phyloP scores from a whole-genome alignment of 2,329 filamentous ascomycete genomes.

The Ophiostoma fasciatum region DNA sequence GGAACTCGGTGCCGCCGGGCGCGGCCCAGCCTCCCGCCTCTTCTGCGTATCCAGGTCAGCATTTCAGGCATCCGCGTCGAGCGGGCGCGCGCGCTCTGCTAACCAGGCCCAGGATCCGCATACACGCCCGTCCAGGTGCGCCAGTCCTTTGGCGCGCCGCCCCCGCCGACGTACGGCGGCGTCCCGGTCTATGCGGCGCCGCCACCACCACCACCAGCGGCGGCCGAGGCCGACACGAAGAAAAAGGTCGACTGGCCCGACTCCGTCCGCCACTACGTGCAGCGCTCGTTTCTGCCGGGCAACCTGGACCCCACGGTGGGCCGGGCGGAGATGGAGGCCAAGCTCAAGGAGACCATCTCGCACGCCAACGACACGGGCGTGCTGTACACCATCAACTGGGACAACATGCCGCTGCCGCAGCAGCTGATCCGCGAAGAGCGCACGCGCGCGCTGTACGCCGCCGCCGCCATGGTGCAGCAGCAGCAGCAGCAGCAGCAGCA shows the following conservation, averaged over 20 bases:
- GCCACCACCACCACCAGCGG: slow-evolving; percentile 5
- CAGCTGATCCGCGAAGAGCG: slow-evolving; percentile 63
- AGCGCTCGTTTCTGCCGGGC: slow-evolving; percentile 67
- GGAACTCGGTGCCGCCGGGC: slow-evolving; percentile 5
- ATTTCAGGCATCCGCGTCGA: too few relatives aligned
- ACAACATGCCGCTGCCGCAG: slow-evolving; percentile 69
- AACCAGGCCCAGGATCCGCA: slow-evolving; percentile 26
- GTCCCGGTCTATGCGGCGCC: slow-evolving; percentile 12
- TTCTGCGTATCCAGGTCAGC: slow-evolving; percentile 9
- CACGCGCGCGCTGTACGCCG: slow-evolving; percentile 14
- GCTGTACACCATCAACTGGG: slow-evolving; percentile 69
- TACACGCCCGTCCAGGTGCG: slow-evolving; percentile 30
- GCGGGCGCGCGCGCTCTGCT: too few relatives aligned
- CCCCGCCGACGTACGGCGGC: slow-evolving; percentile 10
- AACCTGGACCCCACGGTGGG: slow-evolving; percentile 50
- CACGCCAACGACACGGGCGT: slow-evolving; percentile 59
- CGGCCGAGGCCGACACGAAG: slow-evolving; percentile 9
- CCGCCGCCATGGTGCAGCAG: slow-evolving; percentile 5
- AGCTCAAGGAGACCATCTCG: slow-evolving; percentile 75
- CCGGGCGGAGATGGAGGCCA: slow-evolving; percentile 61
- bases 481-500: slow-evolving; percentile 1
- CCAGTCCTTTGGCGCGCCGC: slow-evolving; percentile 18
- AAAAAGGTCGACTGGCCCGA: slow-evolving; percentile 65
- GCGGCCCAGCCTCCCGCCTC: slow-evolving; percentile 15
- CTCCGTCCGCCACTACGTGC: slow-evolving; percentile 76